Evolutionary conservation across 139 green algal species (phyloP).

Genomic region (Chlamydomonas sp.): DNA sequence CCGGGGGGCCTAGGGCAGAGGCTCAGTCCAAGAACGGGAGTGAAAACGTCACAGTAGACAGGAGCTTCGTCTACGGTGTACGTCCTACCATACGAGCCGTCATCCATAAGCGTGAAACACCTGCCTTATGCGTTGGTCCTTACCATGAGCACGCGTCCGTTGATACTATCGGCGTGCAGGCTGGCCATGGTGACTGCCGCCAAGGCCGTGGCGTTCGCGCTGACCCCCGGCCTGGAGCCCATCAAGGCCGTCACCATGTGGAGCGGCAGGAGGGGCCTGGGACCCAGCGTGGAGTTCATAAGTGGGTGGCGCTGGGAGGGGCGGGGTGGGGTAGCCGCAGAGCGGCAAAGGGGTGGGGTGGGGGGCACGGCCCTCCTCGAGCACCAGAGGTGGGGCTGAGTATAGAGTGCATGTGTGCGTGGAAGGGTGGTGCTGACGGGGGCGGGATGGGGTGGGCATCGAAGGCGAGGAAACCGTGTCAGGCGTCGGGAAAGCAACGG

Average conservation of each 20-base stretch:
- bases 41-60: not conserved
- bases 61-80: not conserved
- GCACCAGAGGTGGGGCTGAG: too few relatives aligned
- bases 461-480: too few relatives aligned
- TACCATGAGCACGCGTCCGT: not conserved
- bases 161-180: slow-evolving; percentile 8
- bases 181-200: slow-evolving; percentile 57
- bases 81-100: not conserved
- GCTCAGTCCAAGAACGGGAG: too few relatives aligned
- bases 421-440: too few relatives aligned
- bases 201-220: slow-evolving; percentile 66
- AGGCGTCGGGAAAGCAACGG: too few relatives aligned
- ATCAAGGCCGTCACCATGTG: slow-evolving; percentile 67
- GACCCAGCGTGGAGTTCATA: slow-evolving; percentile 61
- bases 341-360: not conserved
- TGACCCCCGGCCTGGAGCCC: slow-evolving; percentile 64
- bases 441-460: too few relatives aligned
- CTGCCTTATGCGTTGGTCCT: not conserved
- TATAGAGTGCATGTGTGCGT: too few relatives aligned
- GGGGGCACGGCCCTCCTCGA: too few relatives aligned
- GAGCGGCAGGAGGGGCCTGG: slow-evolving; percentile 49
- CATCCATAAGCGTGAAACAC: not conserved
- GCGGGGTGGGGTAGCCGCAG: not conserved
- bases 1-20: not conserved
- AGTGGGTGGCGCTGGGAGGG: not conserved